These are phyloP conservation scores for Magnolia changhungtana DNA, from an alignment of 164 flowering plant genomes.

Conservation along the genomic window DNA sequence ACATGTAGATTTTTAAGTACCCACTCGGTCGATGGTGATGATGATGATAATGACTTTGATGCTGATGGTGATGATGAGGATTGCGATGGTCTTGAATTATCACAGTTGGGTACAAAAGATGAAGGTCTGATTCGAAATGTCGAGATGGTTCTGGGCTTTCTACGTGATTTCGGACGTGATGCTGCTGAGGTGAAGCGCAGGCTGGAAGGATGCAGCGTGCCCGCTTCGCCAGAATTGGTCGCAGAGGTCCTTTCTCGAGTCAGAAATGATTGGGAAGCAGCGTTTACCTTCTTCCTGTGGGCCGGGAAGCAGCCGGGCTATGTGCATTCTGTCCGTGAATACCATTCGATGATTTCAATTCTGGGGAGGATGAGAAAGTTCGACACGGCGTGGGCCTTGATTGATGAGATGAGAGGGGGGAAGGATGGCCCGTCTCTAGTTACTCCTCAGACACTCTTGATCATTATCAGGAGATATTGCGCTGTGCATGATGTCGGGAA, in stretches of 20 bases:
- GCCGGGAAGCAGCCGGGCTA: slow-evolving; percentile 70
- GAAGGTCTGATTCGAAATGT: slow-evolving; percentile 24
- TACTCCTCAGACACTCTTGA: slow-evolving; percentile 62
- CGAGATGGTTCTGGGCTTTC: slow-evolving; percentile 26
- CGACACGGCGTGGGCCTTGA: slow-evolving; percentile 77
- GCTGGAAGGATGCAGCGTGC: slow-evolving; percentile 48
- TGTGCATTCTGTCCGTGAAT: slow-evolving; percentile 50
- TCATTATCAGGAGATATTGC: slow-evolving; percentile 73
- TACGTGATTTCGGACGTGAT: slow-evolving; percentile 23
- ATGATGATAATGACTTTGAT: background rate
- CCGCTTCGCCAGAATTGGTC: slow-evolving; percentile 48
- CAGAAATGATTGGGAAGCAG: slow-evolving; percentile 72
- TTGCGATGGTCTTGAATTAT: slow-evolving; percentile 9
- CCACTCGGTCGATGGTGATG: background rate
- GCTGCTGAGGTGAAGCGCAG: slow-evolving; percentile 31
- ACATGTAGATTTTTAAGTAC: background rate
- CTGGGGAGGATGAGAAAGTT: slow-evolving; percentile 81
- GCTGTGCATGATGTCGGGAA: slow-evolving; percentile 74
- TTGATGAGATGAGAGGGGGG: slow-evolving; percentile 70
- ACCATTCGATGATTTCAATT: slow-evolving; percentile 69
- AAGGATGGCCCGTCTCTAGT: slow-evolving; percentile 42
- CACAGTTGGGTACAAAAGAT: slow-evolving; percentile 16
- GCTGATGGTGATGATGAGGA: slow-evolving; percentile 18
- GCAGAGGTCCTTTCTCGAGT: slow-evolving; percentile 56
- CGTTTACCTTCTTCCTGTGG: slow-evolving; percentile 80